These are phyloP conservation scores for Ambrosia artemisiifolia DNA, from an alignment of 129 eudicot genomes.

Conservation along the genomic window DNA sequence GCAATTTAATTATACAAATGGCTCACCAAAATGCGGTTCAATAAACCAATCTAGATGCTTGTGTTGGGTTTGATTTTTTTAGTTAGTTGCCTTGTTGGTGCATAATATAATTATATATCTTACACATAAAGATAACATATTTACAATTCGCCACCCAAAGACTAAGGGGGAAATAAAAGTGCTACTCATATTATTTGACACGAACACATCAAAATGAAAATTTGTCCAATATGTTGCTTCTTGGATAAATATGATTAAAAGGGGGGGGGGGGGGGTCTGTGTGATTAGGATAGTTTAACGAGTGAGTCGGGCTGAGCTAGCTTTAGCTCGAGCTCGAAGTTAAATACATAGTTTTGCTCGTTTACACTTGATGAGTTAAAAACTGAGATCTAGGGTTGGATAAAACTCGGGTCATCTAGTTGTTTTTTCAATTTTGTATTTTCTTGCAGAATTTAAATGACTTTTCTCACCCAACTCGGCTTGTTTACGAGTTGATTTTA, in stretches of 20 bases:
- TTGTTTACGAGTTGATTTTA: too few relatives aligned
- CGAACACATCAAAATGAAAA: background rate
- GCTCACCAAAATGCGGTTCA: constrained; percentile 18
- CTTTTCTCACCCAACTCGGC: too few relatives aligned
- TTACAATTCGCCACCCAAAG: constrained; percentile 5
- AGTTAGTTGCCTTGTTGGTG: background rate
- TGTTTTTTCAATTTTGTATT: too few relatives aligned
- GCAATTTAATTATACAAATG: constrained; percentile 11
- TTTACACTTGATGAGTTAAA: too few relatives aligned
- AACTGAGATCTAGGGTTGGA: too few relatives aligned
- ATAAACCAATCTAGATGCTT: constrained; percentile 17
- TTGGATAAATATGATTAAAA: background rate
- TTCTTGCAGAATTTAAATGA: too few relatives aligned
- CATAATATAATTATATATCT: background rate
- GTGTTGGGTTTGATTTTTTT: constrained; percentile 12
- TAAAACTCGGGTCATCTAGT: too few relatives aligned
- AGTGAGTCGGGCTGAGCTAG: too few relatives aligned
- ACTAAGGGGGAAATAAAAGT: background rate
- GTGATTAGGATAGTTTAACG: too few relatives aligned
- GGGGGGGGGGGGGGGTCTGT: background rate
- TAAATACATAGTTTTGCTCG: too few relatives aligned
- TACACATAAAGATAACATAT: background rate
- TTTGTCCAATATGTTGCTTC: background rate
- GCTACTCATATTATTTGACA: background rate
- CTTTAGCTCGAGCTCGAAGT: too few relatives aligned